phyloP scores from a whole-genome alignment of 495 filamentous ascomycete genomes.

The Penicillium daleae region DNA sequence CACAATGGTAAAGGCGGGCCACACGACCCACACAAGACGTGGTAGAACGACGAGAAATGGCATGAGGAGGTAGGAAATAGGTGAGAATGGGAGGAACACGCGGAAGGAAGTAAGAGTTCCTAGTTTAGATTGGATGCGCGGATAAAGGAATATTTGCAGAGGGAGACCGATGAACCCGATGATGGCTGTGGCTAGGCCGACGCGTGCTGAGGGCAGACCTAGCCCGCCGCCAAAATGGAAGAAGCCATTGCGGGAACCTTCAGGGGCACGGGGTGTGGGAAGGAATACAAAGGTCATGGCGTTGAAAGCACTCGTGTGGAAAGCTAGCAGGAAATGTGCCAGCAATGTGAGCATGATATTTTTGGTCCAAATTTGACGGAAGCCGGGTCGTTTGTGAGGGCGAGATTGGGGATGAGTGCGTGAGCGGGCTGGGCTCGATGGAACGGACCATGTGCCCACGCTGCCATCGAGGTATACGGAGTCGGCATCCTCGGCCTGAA shows the following conservation, averaged over 20 bases:
- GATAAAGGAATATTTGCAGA: conserved; percentile 73
- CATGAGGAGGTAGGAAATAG: conserved; percentile 64
- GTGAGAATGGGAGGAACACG: conserved; percentile 63
- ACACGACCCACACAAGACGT: conserved; percentile 50
- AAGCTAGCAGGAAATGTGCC: conserved; percentile 66
- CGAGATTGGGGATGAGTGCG: conserved; percentile 17
- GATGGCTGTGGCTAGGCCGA: conserved; percentile 71
- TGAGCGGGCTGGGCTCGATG: conserved; percentile 31
- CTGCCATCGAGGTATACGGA: conserved; percentile 39
- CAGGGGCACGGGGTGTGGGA: conserved; percentile 62
- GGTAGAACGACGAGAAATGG: conserved; percentile 70
- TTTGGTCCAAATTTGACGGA: conserved; percentile 63
- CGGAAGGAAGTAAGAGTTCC: conserved; percentile 66
- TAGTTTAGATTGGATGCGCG: conserved; percentile 58
- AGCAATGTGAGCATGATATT: conserved; percentile 66
- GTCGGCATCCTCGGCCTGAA: conserved; percentile 34
- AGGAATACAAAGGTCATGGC: conserved; percentile 74
- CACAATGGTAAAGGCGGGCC: conserved; percentile 60
- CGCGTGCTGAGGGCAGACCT: conserved; percentile 65
- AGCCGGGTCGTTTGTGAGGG: conserved; percentile 45
- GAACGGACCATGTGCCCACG: conserved; percentile 32
- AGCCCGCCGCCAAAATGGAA: conserved; percentile 75
- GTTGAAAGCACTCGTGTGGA: conserved; percentile 77
- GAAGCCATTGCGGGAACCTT: conserved; percentile 47
- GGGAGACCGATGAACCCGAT: conserved; percentile 71